Percentiles rank a stretch among this genome's conserved stretches.
Conservation (phyloP, 148 eudicot genomes). For the Chenopodium quinoa region DNA sequence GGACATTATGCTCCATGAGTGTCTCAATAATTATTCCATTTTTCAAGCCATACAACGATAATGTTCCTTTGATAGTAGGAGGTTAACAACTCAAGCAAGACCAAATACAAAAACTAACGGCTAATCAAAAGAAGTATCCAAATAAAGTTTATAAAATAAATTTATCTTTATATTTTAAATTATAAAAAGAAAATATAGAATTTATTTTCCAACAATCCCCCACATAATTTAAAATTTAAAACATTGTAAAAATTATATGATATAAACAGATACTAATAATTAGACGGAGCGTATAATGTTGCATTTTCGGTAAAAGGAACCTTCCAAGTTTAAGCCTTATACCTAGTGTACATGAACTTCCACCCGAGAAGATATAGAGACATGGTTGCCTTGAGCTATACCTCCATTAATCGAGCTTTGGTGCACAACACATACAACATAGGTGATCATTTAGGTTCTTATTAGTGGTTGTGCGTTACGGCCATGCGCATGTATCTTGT, state of each 20-base stretch:
- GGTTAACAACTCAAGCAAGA: too few relatives aligned
- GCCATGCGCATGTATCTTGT: constrained; percentile 3
- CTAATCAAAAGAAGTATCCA: too few relatives aligned
- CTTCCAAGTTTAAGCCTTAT: constrained; percentile 5
- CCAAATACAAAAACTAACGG: too few relatives aligned
- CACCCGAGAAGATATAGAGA: neutral
- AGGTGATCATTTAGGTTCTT: neutral
- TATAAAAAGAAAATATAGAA: neutral
- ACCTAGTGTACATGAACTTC: neutral
- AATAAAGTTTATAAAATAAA: too few relatives aligned
- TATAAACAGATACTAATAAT: neutral
- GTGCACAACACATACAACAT: neutral
- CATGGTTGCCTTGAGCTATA: neutral
- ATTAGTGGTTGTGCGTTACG: constrained; percentile 1
- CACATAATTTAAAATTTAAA: neutral
- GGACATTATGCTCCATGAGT: too few relatives aligned
- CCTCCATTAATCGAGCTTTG: neutral
- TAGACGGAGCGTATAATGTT: neutral
- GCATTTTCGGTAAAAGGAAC: neutral
- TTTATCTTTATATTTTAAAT: too few relatives aligned
- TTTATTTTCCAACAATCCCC: neutral
- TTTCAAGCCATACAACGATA: too few relatives aligned
- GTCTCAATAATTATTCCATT: too few relatives aligned
- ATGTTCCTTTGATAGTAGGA: too few relatives aligned
- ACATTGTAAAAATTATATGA: neutral